Percentiles rank a stretch among this genome's conserved stretches.
Conservation (phyloP, 78 protist genomes). For the Emiliania huxleyi region DNA sequence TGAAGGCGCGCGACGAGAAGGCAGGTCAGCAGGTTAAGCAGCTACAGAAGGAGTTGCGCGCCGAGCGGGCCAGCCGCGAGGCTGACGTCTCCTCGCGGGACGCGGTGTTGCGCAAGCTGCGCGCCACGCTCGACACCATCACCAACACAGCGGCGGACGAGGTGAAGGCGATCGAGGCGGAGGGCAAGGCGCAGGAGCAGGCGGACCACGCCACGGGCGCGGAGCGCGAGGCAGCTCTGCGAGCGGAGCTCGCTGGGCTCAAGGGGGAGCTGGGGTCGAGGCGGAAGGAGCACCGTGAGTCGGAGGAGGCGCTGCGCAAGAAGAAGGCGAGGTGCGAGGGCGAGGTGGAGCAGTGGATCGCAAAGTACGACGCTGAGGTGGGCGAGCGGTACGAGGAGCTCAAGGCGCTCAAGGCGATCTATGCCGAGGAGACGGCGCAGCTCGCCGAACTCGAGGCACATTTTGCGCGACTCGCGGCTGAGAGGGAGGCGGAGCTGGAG, state of each 20-base stretch:
- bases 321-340: background rate
- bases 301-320: slow-evolving; percentile 22
- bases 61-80: background rate
- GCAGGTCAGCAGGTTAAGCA: background rate
- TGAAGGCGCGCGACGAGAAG: background rate
- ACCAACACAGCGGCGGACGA: background rate
- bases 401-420: background rate
- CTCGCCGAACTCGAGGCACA: background rate
- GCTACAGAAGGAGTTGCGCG: slow-evolving; percentile 10
- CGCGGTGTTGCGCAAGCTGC: background rate
- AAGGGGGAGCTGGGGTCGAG: background rate
- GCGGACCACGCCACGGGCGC: background rate
- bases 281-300: background rate
- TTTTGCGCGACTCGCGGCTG: background rate
- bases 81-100: background rate
- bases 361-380: slow-evolving; percentile 3
- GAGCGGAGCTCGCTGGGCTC: background rate
- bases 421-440: background rate
- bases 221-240: background rate
- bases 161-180: background rate
- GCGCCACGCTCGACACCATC: background rate
- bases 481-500: background rate
- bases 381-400: background rate
- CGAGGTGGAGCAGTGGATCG: slow-evolving; percentile 11
- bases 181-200: background rate